Conservation (phyloP, 345 rosid species). For the Pistacia integerrima region DNA sequence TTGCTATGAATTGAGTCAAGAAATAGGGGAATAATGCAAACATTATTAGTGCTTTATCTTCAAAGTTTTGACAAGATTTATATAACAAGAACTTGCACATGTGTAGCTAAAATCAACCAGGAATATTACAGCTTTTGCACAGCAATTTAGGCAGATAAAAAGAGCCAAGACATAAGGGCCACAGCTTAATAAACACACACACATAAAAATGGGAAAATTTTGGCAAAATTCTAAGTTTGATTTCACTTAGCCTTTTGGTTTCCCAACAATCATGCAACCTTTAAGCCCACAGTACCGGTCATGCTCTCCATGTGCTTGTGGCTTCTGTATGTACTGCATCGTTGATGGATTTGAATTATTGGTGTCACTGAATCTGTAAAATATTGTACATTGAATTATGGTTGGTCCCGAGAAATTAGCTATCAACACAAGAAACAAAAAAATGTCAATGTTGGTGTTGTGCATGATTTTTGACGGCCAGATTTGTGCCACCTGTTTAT, state of each 20-base stretch:
- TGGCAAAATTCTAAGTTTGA: background rate
- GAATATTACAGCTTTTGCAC: background rate
- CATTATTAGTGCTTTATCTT: background rate
- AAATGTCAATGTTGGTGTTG: no score
- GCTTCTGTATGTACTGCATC: constrained; percentile 5
- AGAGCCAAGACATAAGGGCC: constrained; percentile 22
- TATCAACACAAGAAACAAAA: constrained; percentile 2
- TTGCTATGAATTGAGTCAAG: background rate
- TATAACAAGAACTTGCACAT: background rate
- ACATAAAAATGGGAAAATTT: constrained; percentile 1
- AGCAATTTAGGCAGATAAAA: background rate
- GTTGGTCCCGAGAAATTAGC: constrained; percentile 20
- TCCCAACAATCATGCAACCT: constrained; percentile 10
- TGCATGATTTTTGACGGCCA: no score
- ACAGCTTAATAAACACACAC: constrained; percentile 7
- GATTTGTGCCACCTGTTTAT: no score
- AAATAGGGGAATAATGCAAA: background rate
- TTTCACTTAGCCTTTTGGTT: constrained; percentile 8
- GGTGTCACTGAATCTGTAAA: constrained; percentile 18
- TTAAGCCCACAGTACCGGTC: constrained; percentile 23
- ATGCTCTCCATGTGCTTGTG: constrained; percentile 27
- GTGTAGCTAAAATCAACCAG: background rate
- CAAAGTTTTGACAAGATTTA: background rate
- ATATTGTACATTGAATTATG: constrained; percentile 12
- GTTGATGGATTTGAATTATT: constrained; percentile 27